A percentile compares a stretch with the other conserved stretches of the same genome.
Conservation (phyloP, 2,329 filamentous ascomycete species). For the Neofusicoccum parvum region DNA sequence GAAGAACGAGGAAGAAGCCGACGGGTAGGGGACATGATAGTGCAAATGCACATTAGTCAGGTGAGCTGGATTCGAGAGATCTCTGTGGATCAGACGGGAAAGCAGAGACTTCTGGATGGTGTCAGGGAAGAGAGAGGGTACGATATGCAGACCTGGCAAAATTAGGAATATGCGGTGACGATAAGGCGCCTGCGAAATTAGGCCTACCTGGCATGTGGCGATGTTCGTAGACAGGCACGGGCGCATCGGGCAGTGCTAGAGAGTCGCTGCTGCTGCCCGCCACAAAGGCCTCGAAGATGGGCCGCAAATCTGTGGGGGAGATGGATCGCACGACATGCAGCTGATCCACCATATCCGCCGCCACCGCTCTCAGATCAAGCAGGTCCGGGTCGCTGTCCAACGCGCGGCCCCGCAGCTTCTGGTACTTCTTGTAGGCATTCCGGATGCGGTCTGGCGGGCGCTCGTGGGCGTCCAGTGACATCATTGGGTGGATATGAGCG, state of each 20-base stretch:
- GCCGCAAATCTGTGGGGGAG: background rate
- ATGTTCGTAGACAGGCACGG: conserved; percentile 60
- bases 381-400: conserved; percentile 52
- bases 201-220: conserved; percentile 66
- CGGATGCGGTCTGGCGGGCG: conserved; percentile 73
- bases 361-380: conserved; percentile 37
- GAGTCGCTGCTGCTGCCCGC: conserved; percentile 26
- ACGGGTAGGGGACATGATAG: conserved; percentile 69
- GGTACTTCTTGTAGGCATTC: conserved; percentile 73
- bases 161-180: background rate
- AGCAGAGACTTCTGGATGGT: conserved; percentile 70
- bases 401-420: conserved; percentile 58
- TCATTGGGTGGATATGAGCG: background rate
- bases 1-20: conserved; percentile 51
- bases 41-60: conserved; percentile 90
- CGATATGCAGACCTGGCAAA: conserved; percentile 70
- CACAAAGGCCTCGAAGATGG: background rate
- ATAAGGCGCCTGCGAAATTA: background rate
- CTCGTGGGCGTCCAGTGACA: conserved; percentile 70
- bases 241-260: background rate
- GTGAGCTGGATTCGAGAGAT: conserved; percentile 73
- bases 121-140: conserved; percentile 73
- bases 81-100: conserved; percentile 72
- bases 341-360: conserved; percentile 43
- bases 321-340: conserved; percentile 27